phyloP scores from a whole-genome alignment of 2,329 filamentous ascomycete species.

The Aschersonia sp. region DNA sequence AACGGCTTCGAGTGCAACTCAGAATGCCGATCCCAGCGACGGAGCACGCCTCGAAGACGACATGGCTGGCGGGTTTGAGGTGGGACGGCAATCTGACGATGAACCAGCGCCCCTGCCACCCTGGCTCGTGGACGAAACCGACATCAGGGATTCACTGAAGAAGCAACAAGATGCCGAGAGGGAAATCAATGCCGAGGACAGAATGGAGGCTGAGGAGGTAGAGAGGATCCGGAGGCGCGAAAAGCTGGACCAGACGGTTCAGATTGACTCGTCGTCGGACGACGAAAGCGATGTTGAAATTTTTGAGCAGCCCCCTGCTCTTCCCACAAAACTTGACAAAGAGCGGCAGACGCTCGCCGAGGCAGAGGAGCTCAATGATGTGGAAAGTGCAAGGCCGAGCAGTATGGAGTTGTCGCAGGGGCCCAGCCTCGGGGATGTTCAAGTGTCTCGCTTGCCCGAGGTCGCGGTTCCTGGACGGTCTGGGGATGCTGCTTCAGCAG shows the following conservation, averaged over 20 bases:
- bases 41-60: slow-evolving; percentile 28
- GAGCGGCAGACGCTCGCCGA: background rate
- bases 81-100: slow-evolving; percentile 25
- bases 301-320: slow-evolving; percentile 29
- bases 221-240: slow-evolving; percentile 28
- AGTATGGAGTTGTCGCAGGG: background rate
- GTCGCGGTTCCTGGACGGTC: too few relatives aligned
- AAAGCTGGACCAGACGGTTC: slow-evolving; percentile 36
- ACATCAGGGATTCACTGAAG: slow-evolving; percentile 49
- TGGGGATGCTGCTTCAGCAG: too few relatives aligned
- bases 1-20: slow-evolving; percentile 8
- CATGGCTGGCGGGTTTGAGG: slow-evolving; percentile 52
- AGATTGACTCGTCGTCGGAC: slow-evolving; percentile 48
- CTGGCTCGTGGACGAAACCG: slow-evolving; percentile 53
- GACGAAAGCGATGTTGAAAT: slow-evolving; percentile 43
- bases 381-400: background rate
- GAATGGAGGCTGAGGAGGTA: slow-evolving; percentile 40
- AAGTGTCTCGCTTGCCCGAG: too few relatives aligned
- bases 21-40: slow-evolving; percentile 8
- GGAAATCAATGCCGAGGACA: slow-evolving; percentile 50
- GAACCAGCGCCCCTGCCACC: slow-evolving; percentile 52
- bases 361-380: background rate
- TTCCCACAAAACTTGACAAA: slow-evolving; percentile 4
- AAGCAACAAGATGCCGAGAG: slow-evolving; percentile 41
- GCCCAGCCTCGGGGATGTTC: background rate